These are phyloP conservation scores for Rehmannia glutinosa DNA, from an alignment of 257 asterid species.

Conservation along the genomic window DNA sequence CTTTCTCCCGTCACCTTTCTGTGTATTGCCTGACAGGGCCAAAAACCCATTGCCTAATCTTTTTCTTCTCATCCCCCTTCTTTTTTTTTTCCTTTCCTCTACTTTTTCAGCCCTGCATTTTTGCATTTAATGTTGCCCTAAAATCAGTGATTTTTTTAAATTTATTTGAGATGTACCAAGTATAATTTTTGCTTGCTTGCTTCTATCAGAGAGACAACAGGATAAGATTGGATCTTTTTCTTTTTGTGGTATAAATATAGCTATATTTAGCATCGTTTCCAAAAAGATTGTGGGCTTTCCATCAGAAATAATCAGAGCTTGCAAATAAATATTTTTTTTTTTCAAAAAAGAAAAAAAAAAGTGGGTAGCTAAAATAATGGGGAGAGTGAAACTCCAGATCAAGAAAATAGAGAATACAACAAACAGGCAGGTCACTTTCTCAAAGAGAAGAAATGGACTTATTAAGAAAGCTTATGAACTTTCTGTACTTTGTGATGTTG, in stretches of 20 bases:
- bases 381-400: constrained; percentile 93
- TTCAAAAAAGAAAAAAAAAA: not conserved
- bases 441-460: constrained; percentile 93
- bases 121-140: not conserved
- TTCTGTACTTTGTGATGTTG: constrained; percentile 96
- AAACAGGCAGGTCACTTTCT: constrained; percentile 96
- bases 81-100: constrained; percentile 10
- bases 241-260: not conserved
- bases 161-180: not conserved
- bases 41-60: constrained; percentile 28
- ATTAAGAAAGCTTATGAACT: constrained; percentile 97
- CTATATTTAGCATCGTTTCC: constrained; percentile 40
- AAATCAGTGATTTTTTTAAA: constrained; percentile 1
- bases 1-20: constrained; percentile 50
- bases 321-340: too few relatives aligned
- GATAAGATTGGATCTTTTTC: not conserved
- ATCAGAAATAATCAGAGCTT: too few relatives aligned
- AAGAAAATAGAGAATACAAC: constrained; percentile 93
- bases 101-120: not conserved
- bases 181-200: constrained; percentile 8
- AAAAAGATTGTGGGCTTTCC: too few relatives aligned
- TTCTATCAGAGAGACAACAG: constrained; percentile 14
- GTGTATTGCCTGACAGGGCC: constrained; percentile 54
- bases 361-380: constrained; percentile 33
- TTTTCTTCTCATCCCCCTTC: constrained; percentile 19